Conservation (phyloP, 2,329 filamentous ascomycete species). For the Hypoxylon sp. region DNA sequence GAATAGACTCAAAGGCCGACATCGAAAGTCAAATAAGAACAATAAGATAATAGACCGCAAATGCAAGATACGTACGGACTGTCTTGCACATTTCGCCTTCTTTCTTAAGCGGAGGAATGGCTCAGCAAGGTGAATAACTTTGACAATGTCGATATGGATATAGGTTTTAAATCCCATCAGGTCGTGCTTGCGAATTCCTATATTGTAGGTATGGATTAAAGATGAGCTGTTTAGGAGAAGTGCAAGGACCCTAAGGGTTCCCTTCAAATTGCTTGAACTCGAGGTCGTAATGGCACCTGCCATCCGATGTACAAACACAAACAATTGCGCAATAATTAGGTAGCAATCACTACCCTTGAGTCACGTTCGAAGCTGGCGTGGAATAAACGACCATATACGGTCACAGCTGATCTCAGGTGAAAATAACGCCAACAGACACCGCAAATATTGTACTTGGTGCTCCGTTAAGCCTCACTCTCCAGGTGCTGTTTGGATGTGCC, state of each 20-base stretch:
- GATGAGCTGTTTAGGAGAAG: background rate
- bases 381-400: background rate
- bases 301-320: constrained; percentile 18
- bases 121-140: background rate
- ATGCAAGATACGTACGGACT: constrained; percentile 28
- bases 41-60: background rate
- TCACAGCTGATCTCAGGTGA: constrained; percentile 12
- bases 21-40: background rate
- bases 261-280: constrained; percentile 5
- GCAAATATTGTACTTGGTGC: constrained; percentile 9
- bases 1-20: background rate
- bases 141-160: background rate
- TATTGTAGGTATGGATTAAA: background rate
- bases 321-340: background rate
- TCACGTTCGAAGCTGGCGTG: background rate
- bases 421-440: background rate
- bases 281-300: constrained; percentile 4
- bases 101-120: background rate
- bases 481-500: constrained; percentile 5
- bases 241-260: constrained; percentile 7
- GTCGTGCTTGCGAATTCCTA: background rate
- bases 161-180: background rate
- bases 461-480: background rate
- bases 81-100: constrained; percentile 31
- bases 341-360: background rate